A percentile compares a stretch with the other conserved stretches of the same genome.
Conservation (phyloP, 208 protist genomes). For the Phytomonas sp. region DNA sequence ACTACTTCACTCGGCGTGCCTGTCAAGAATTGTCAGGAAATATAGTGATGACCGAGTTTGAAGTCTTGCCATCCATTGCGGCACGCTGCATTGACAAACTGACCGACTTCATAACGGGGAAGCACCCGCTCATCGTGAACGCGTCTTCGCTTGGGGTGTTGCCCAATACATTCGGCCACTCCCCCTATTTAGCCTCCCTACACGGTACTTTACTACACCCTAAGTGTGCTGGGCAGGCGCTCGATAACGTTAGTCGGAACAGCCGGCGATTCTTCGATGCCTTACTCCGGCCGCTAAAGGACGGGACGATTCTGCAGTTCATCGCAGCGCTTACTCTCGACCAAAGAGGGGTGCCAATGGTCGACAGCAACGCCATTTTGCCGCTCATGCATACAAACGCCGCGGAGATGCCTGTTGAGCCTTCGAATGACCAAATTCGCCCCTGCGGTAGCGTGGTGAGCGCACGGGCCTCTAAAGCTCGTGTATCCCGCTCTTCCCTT, state of each 20-base stretch:
- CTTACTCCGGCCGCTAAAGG: constrained; percentile 58
- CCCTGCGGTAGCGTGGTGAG: not conserved
- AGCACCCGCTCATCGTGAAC: constrained; percentile 47
- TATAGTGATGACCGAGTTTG: constrained; percentile 69
- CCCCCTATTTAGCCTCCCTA: constrained; percentile 53
- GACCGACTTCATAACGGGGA: constrained; percentile 59
- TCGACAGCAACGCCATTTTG: constrained; percentile 71
- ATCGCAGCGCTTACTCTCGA: constrained; percentile 25
- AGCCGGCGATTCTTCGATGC: constrained; percentile 51
- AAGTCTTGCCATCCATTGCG: constrained; percentile 64
- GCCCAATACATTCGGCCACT: constrained; percentile 20
- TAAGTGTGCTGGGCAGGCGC: constrained; percentile 27
- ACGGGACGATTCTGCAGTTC: constrained; percentile 50
- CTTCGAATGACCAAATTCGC: not conserved
- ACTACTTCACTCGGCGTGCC: constrained; percentile 57
- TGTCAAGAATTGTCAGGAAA: constrained; percentile 44
- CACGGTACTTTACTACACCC: constrained; percentile 76
- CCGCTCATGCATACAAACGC: constrained; percentile 34
- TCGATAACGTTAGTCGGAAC: constrained; percentile 71
- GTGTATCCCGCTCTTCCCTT: no score
- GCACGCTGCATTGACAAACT: constrained; percentile 61
- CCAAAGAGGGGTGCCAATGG: constrained; percentile 39
- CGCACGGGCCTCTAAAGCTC: no score
- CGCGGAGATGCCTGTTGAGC: constrained; percentile 2
- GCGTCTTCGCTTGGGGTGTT: constrained; percentile 33